Evolutionary conservation across 108 stramenopile species (phyloP).

Genomic region (Pseudonitzschia delicatissima): DNA sequence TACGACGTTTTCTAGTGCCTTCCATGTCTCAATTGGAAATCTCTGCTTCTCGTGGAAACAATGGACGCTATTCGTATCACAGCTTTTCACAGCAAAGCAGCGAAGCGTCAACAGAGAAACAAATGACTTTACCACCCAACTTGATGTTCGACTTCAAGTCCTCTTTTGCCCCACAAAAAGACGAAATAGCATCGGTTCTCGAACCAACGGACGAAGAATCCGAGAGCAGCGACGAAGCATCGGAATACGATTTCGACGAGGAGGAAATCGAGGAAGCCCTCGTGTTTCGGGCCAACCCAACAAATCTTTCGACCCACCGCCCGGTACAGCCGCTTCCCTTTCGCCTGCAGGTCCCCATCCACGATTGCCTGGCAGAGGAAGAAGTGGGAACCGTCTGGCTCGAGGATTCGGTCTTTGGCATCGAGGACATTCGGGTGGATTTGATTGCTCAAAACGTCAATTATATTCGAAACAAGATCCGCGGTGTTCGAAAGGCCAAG

Average conservation of each 20-base stretch:
- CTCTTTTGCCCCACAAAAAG: conserved; percentile 42
- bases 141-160: conserved; percentile 52
- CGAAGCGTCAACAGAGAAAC: neutral
- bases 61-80: no score
- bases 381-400: conserved; percentile 64
- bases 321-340: conserved; percentile 71
- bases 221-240: conserved; percentile 1
- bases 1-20: no score
- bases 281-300: conserved; percentile 25
- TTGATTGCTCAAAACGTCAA: conserved; percentile 71
- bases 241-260: conserved; percentile 12
- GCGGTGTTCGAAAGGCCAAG: conserved; percentile 73
- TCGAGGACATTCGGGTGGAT: conserved; percentile 72
- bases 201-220: neutral
- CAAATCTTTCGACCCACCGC: neutral
- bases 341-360: conserved; percentile 58
- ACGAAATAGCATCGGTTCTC: conserved; percentile 3
- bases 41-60: no score
- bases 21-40: neutral
- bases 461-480: conserved; percentile 79
- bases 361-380: neutral
- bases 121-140: conserved; percentile 40
- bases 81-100: no score
- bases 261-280: conserved; percentile 25
- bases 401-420: conserved; percentile 58